Base-by-base conservation (phyloP, 2,329 filamentous ascomycete species). In the Diaporthe amygdali region DNA sequence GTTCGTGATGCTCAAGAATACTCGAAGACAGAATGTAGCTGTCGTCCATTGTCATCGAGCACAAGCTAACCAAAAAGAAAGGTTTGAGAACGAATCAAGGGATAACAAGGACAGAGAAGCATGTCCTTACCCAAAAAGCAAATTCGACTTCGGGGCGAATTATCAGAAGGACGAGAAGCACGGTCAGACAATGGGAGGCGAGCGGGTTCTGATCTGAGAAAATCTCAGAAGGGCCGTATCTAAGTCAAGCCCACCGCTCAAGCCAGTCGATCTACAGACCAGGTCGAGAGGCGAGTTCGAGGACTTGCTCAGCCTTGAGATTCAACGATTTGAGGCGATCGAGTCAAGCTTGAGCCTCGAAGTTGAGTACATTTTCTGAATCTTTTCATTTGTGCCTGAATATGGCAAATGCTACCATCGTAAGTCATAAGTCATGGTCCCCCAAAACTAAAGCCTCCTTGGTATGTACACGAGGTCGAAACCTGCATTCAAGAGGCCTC, bases 401-500 rank as follows among this genome's bases (percentile, higher is more conserved):
- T 37, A 27, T 37, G 59, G 17, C n/a, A 17, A 6, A 12, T 34
- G 30, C 27, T 12, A 39, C 56, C 41, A 22, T 14, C 41, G 32
- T 49, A 34, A 37, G n/a, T 64, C 59, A 27, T 64, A 49, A 64
- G 44, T 49, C 30, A 49, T 49, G 9, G n/a, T 49, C 27, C 34
- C 34, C 44, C 9, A n/a, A 34, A 17, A 20, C 15, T 7, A 49
- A 64, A 27, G 4, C 27, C 27, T 32, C 27, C 39, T 32, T 6
- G 7, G 32, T 20, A 49, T 64, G 32, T 49, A 49, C 30, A 63
- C 32, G 17, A 22, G 6, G n/a, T 25, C 4, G 30, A 63, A 47
- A 30, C 14, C 6, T 25, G 44, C n/a, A 27, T 64, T 20, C 37
- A 49, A 37, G 6, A 20, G 32, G n/a, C 59, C 59, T 27, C 41